phyloP scores from a whole-genome alignment of 75 land plant species.

The Selaginella tamariscina region DNA sequence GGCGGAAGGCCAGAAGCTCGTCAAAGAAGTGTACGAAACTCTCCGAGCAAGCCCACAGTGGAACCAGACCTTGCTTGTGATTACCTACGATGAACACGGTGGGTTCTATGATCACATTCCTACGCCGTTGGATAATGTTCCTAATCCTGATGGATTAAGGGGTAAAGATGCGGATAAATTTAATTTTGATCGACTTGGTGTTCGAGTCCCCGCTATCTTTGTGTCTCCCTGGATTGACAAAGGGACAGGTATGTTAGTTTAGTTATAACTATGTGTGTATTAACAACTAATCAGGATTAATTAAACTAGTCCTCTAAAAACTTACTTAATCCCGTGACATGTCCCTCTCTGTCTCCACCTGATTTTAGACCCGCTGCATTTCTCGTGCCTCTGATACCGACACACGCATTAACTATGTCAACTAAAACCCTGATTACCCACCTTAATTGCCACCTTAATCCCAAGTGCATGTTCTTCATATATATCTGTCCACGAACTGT shows the following conservation, averaged over 20 bases:
- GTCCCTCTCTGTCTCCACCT: too few relatives aligned
- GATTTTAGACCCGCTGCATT: not conserved
- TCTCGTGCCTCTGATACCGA: not conserved
- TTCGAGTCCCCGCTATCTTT: constrained; percentile 68
- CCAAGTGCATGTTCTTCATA: too few relatives aligned
- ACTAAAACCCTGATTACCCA: too few relatives aligned
- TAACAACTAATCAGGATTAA: not conserved
- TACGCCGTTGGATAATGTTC: constrained; percentile 55
- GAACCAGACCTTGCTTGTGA: constrained; percentile 61
- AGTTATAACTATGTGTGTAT: not conserved
- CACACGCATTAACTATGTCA: not conserved
- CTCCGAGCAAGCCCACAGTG: constrained; percentile 69
- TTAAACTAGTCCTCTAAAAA: too few relatives aligned
- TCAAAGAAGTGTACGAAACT: constrained; percentile 66
- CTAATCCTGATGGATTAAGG: constrained; percentile 51
- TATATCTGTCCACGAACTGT: not conserved
- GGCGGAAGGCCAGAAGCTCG: constrained; percentile 53
- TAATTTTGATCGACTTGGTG: constrained; percentile 59
- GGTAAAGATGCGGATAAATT: constrained; percentile 46
- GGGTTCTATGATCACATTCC: constrained; percentile 72
- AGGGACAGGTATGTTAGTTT: constrained; percentile 44
- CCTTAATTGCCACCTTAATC: too few relatives aligned
- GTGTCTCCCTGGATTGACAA: constrained; percentile 91
- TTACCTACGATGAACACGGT: constrained; percentile 61
- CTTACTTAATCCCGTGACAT: too few relatives aligned